These are phyloP conservation scores for Actinomortierella wolfii DNA, from an alignment of 371 early-diverging fungal genomes.

Conservation along the genomic window DNA sequence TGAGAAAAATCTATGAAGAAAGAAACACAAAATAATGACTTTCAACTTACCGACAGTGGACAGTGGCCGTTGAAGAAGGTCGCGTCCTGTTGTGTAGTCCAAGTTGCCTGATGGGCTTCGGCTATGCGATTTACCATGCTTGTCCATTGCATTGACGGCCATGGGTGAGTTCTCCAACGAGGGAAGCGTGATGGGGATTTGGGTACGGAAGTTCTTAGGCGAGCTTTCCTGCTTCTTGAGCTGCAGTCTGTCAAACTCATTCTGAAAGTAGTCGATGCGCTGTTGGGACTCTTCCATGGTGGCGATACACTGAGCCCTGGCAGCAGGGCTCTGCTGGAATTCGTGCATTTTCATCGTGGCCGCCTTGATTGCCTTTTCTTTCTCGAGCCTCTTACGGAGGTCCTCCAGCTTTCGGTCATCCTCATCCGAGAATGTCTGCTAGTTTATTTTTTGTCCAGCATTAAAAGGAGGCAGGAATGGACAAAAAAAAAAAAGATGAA, in stretches of 20 bases:
- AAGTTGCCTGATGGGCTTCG: constrained; percentile 4
- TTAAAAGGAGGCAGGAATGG: not conserved
- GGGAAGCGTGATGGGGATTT: constrained; percentile 35
- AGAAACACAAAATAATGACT: not conserved
- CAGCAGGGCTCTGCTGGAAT: constrained; percentile 40
- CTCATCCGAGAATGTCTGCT: not conserved
- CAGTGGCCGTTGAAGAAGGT: constrained; percentile 11
- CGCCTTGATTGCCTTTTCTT: constrained; percentile 34
- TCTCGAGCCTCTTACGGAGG: constrained; percentile 37
- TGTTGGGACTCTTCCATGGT: constrained; percentile 77
- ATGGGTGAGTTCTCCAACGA: constrained; percentile 44
- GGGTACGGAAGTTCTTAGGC: constrained; percentile 40
- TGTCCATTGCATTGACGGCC: constrained; percentile 35
- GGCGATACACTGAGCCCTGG: constrained; percentile 67
- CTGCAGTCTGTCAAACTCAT: constrained; percentile 61
- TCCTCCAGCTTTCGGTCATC: constrained; percentile 43
- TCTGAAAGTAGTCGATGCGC: constrained; percentile 79
- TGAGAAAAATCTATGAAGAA: no score
- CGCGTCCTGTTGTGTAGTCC: not conserved
- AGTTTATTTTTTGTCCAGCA: no score
- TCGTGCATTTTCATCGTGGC: constrained; percentile 42
- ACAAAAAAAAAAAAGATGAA: not conserved
- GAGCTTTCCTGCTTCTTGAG: constrained; percentile 16
- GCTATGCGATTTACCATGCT: not conserved
- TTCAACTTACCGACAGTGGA: constrained; percentile 44